phyloP scores from a whole-genome alignment of 139 green algal species.

The Chlorella sp. region DNA sequence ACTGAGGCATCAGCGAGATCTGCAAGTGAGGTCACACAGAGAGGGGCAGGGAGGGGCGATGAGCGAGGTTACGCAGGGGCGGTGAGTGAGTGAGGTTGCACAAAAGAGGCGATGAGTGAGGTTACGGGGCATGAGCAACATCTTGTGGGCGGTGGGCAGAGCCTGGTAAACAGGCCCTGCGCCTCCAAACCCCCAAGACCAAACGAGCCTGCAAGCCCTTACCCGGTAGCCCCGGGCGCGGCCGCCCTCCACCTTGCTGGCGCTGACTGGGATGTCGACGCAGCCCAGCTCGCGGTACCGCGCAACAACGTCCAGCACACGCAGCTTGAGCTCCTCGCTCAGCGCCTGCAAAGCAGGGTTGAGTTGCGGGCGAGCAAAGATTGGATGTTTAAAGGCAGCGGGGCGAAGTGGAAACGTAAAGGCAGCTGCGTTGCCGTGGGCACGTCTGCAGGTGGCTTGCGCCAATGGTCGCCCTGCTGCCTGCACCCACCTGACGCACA shows the following conservation, averaged over 20 bases:
- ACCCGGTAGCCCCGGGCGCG: neutral
- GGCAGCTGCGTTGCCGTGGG: neutral
- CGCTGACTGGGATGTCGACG: neutral
- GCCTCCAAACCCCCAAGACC: too few species aligned
- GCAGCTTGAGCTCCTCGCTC: slow-evolving; percentile 38
- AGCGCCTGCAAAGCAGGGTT: neutral
- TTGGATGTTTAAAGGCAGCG: neutral
- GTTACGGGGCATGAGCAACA: neutral
- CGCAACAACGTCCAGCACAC: slow-evolving; percentile 15
- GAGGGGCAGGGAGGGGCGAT: neutral
- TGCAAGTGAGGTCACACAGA: neutral
- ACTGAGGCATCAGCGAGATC: slow-evolving; percentile 29
- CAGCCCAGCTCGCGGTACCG: slow-evolving; percentile 48
- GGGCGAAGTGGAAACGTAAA: too few species aligned
- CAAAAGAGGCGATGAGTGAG: neutral
- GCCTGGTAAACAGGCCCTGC: neutral
- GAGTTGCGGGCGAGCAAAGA: neutral
- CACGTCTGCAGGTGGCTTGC: neutral
- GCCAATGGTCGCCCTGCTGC: neutral
- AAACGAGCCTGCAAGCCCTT: neutral
- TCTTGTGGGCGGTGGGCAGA: neutral
- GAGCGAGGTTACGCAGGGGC: neutral
- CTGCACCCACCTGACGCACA: too few species aligned
- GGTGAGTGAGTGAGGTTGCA: neutral
- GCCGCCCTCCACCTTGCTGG: neutral